Conservation (phyloP, 116 monocot genomes). For the Iris pallida region DNA sequence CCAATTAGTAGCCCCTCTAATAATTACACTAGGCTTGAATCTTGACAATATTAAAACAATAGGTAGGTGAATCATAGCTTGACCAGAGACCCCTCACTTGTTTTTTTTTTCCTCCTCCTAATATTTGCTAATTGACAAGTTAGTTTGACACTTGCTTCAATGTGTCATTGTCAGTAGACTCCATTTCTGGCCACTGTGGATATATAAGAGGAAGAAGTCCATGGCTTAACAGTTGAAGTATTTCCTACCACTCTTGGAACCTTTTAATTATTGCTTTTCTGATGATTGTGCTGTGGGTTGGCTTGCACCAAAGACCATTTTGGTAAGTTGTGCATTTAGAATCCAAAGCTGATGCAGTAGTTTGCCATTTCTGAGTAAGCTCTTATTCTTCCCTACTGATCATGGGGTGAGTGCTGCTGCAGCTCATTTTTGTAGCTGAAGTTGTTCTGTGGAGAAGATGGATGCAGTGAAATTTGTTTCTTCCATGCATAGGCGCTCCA, state of each 20-base stretch:
- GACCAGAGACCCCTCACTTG: not conserved
- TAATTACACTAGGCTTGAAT: not conserved
- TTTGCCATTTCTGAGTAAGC: too few relatives aligned
- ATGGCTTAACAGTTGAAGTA: slow-evolving; percentile 13
- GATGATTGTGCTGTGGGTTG: slow-evolving; percentile 4
- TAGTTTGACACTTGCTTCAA: slow-evolving; percentile 9
- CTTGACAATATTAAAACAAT: not conserved
- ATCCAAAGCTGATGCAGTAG: not conserved
- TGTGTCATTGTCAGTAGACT: slow-evolving; percentile 4
- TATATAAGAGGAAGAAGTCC: slow-evolving; percentile 9
- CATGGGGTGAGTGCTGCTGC: not conserved
- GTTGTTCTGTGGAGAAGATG: slow-evolving; percentile 19
- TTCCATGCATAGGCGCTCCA: slow-evolving; percentile 52
- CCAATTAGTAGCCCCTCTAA: too few relatives aligned
- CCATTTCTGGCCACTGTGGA: not conserved
- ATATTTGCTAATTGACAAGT: not conserved
- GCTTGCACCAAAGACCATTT: not conserved
- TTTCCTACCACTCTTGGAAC: not conserved
- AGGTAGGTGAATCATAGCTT: not conserved
- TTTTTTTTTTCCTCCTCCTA: too few relatives aligned
- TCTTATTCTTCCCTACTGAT: not conserved
- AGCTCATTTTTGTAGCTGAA: slow-evolving; percentile 1
- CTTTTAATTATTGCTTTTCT: not conserved
- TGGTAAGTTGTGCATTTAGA: slow-evolving; percentile 5
- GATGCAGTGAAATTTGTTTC: slow-evolving; percentile 16